Conservation (phyloP, 2,329 filamentous ascomycete species). For the Geosmithia morbida region DNA sequence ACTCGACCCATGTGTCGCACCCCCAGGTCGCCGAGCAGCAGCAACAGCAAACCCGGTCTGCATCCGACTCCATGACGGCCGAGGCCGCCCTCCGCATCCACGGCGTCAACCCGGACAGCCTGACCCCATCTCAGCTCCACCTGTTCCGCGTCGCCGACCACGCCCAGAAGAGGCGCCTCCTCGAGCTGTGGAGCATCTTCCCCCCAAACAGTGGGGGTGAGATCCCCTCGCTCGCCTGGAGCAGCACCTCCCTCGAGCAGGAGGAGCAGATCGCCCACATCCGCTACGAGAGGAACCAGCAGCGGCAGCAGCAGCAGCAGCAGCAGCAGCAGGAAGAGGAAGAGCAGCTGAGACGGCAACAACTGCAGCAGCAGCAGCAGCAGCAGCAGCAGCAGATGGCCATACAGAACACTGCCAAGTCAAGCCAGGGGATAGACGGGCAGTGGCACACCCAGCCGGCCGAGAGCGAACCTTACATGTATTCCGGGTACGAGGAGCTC, state of each 20-base stretch:
- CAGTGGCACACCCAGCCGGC: slow-evolving; percentile 28
- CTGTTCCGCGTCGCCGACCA: slow-evolving; percentile 65
- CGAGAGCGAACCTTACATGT: slow-evolving; percentile 70
- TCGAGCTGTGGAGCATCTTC: slow-evolving; percentile 77
- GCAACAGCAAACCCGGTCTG: too few species aligned
- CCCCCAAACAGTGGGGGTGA: slow-evolving; percentile 47
- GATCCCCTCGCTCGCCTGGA: slow-evolving; percentile 38
- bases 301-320: slow-evolving; percentile 31
- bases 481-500: slow-evolving; percentile 62
- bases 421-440: slow-evolving; percentile 36
- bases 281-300: slow-evolving; percentile 38
- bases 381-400: slow-evolving; percentile 26
- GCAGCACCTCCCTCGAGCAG: slow-evolving; percentile 37
- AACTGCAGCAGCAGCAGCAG: slow-evolving; percentile 37
- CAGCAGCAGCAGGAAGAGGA: slow-evolving; percentile 31
- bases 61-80: slow-evolving; percentile 32
- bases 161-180: slow-evolving; percentile 56
- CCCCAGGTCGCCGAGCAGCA: slow-evolving; percentile 20
- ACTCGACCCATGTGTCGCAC: slow-evolving; percentile 49
- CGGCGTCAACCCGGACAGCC: slow-evolving; percentile 52
- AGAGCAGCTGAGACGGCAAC: slow-evolving; percentile 29
- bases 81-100: slow-evolving; percentile 48
- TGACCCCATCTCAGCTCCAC: slow-evolving; percentile 62
- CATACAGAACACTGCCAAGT: slow-evolving; percentile 40
- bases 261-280: slow-evolving; percentile 44